These are phyloP conservation scores for Fusarium anguioides DNA, from an alignment of 2,329 filamentous ascomycete species.

Conservation along the genomic window DNA sequence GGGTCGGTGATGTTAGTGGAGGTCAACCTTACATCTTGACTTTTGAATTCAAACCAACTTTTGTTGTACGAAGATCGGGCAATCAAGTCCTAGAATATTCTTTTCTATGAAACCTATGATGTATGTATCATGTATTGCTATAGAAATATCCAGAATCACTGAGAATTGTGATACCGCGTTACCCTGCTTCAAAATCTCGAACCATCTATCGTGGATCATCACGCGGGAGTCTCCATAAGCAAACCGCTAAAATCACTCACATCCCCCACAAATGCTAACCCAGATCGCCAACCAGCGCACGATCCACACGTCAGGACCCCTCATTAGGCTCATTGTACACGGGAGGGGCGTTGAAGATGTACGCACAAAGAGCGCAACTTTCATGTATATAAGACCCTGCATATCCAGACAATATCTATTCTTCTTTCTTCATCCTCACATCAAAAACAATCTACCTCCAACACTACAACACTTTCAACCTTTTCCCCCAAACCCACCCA, in stretches of 20 bases:
- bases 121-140: too few relatives aligned
- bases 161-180: neutral
- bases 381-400: conserved; percentile 44
- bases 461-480: neutral
- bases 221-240: conserved; percentile 16
- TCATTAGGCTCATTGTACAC: conserved; percentile 22
- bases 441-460: conserved; percentile 18
- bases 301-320: conserved; percentile 14
- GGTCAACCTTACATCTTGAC: neutral
- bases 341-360: conserved; percentile 20
- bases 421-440: conserved; percentile 1
- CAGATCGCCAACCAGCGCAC: conserved; percentile 31
- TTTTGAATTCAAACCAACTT: neutral
- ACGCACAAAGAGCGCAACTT: conserved; percentile 37
- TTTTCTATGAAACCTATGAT: too few relatives aligned
- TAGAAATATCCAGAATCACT: conserved; percentile 4
- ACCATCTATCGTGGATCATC: conserved; percentile 27
- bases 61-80: neutral
- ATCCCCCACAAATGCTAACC: conserved; percentile 18
- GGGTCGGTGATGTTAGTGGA: conserved; percentile 1
- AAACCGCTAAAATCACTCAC: conserved; percentile 44
- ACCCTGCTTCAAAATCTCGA: conserved; percentile 24
- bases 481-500: neutral
- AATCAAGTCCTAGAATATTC: neutral
- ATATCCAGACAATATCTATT: conserved; percentile 14